Evolutionary conservation across 2,329 filamentous ascomycete species (phyloP), one percentile per base, ranked within the genome.

Genomic region (Fusarium newnesense): DNA sequence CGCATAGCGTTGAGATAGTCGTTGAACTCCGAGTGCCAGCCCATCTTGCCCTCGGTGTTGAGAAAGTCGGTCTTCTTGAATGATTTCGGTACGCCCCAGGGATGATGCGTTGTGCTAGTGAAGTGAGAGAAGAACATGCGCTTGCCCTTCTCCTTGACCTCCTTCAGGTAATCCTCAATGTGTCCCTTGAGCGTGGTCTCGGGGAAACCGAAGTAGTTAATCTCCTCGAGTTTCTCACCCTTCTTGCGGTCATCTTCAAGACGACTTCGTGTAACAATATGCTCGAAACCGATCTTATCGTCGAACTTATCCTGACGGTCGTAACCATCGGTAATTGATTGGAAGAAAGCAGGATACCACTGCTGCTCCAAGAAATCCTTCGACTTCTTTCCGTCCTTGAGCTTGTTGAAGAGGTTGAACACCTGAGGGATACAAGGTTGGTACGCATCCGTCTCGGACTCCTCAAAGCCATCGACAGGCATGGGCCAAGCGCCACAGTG

Each of bases 371-470:
- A 63, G 42, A 76, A 82, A 60, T 79, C 70, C 3, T 69, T 47
- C 1, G 54, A 61, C 10, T 70, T 64, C 21, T 69, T 57, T 2
- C 71, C 40, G 9, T 69, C 67, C 46, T 79, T 78, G 26, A 82
- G 49, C 13, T 69, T 60, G 70, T 83, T 83, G 47, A 84, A 77
- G 21, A 79, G 30, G 34, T 66, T 32, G 24, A 83, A 68, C 18
- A 83, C 74, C 37, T 83, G 85, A 1, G 85, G 81, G 43, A 86
- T 69, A 44, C 84, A 86, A 7, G 84, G 83, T 53, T 85, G 83
- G 64, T 85, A 85, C 24, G 83, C 78, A 32, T 84, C 80, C 13
- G 83, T 78, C 26, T 80, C 72, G 32, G 81, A 83, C 67, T 86
- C 84, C 47, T 80, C 78, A 37, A 85, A 85, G 60, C 82, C 83